A percentile compares a stretch with the other conserved stretches of the same genome.
These are phyloP conservation scores for Monilinia laxa DNA, from an alignment of 2,329 filamentous ascomycete species.

Conservation along the genomic window DNA sequence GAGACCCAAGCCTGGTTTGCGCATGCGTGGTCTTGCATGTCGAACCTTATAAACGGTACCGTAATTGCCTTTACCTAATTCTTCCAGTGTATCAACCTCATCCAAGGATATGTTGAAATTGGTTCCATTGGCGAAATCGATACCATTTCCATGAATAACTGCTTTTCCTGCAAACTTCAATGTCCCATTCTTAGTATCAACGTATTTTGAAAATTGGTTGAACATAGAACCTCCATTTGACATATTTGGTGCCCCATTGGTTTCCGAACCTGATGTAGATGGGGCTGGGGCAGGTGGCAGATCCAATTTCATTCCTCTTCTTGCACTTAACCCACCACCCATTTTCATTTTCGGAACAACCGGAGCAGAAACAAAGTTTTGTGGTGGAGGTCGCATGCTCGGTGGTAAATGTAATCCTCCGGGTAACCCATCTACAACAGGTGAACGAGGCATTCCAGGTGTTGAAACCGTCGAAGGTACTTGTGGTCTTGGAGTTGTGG, in stretches of 20 bases:
- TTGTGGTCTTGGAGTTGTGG: conserved; percentile 32
- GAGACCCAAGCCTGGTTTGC: conserved; percentile 59
- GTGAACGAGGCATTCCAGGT: conserved; percentile 31
- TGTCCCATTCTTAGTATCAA: conserved; percentile 88
- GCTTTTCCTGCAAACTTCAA: conserved; percentile 87
- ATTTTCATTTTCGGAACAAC: conserved; percentile 44
- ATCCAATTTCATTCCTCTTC: conserved; percentile 62
- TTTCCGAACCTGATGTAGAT: conserved; percentile 28
- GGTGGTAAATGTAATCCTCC: conserved; percentile 45
- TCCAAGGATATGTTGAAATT: conserved; percentile 94
- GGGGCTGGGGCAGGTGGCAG: conserved; percentile 30
- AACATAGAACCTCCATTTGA: conserved; percentile 48
- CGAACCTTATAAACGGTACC: conserved; percentile 96
- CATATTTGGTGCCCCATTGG: conserved; percentile 29
- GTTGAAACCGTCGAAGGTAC: conserved; percentile 40
- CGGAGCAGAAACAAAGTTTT: conserved; percentile 53
- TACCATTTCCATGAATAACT: conserved; percentile 81
- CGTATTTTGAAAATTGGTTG: conserved; percentile 74
- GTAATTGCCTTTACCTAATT: conserved; percentile 97
- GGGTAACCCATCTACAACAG: conserved; percentile 44
- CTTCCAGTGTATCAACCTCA: conserved; percentile 88
- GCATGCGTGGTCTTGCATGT: conserved; percentile 66
- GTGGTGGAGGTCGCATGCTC: conserved; percentile 48
- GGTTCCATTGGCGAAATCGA: conserved; percentile 87
- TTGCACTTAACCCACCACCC: conserved; percentile 63